A percentile compares a stretch with the other conserved stretches of the same genome.
phyloP scores from a whole-genome alignment of 2,329 filamentous ascomycete species.

The Fusarium buharicum region DNA sequence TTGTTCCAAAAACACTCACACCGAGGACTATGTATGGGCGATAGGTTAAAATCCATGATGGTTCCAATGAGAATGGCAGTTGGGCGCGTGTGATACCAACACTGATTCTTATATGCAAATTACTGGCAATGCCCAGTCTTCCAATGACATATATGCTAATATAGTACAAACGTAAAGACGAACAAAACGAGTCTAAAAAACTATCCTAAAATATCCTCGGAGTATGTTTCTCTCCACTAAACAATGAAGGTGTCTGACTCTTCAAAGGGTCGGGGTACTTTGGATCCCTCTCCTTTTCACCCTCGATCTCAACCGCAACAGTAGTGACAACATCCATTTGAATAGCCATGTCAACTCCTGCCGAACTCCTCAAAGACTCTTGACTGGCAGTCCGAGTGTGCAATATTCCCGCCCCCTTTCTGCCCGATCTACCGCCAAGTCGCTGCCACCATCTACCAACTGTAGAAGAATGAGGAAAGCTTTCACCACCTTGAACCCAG shows the following conservation, averaged over 20 bases:
- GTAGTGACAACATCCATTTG: slow-evolving; percentile 56
- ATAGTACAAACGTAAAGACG: not conserved
- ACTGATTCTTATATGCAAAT: too few species aligned
- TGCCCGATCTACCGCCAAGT: slow-evolving; percentile 19
- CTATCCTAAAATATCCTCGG: slow-evolving; percentile 12
- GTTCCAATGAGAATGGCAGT: too few species aligned
- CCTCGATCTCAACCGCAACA: slow-evolving; percentile 52
- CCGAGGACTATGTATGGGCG: not conserved
- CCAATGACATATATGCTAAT: too few species aligned
- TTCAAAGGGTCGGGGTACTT: slow-evolving; percentile 34
- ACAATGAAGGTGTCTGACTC: slow-evolving; percentile 41
- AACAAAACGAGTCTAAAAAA: not conserved
- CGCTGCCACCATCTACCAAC: slow-evolving; percentile 45
- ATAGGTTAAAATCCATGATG: not conserved
- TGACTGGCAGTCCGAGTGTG: slow-evolving; percentile 41
- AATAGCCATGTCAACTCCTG: slow-evolving; percentile 44
- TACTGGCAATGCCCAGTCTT: too few species aligned
- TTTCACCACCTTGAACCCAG: slow-evolving; percentile 46
- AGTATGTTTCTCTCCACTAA: slow-evolving; percentile 26
- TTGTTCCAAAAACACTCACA: not conserved
- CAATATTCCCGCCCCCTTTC: not conserved
- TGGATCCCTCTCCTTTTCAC: slow-evolving; percentile 38
- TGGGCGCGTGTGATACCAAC: too few species aligned
- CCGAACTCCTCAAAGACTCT: slow-evolving; percentile 46
- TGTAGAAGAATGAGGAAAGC: slow-evolving; percentile 4